Percentiles rank a stretch among this genome's conserved stretches.
Evolutionary conservation across 2,329 filamentous ascomycete species (phyloP).

Genomic region (Thermothelomyces thermophilus): DNA sequence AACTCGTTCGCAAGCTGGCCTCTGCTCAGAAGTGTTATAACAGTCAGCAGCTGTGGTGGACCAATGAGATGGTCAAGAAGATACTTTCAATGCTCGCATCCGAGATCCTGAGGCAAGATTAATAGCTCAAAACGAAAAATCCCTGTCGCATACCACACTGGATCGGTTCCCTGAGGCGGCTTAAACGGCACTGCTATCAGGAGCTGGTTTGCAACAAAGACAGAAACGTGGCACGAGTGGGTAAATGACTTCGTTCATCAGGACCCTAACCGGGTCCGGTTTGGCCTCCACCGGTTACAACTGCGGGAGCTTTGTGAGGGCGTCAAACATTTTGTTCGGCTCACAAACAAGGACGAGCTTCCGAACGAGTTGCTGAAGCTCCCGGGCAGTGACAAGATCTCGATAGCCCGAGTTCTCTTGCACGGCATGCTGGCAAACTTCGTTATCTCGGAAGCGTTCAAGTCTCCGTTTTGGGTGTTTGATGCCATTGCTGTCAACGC

Average conservation of each 20-base stretch:
- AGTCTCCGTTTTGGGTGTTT: constrained; percentile 19
- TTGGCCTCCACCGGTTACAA: constrained; percentile 17
- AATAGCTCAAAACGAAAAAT: constrained; percentile 6
- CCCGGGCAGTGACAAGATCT: not conserved
- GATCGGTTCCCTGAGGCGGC: not conserved
- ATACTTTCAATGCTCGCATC: constrained; percentile 10
- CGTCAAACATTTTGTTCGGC: constrained; percentile 13
- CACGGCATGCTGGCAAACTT: constrained; percentile 17
- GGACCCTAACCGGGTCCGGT: constrained; percentile 6
- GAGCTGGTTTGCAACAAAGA: constrained; percentile 7
- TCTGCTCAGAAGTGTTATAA: constrained; percentile 9
- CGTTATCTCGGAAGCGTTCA: constrained; percentile 9
- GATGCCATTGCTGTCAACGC: constrained; percentile 6
- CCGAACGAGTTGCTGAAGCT: constrained; percentile 4
- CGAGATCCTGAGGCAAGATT: constrained; percentile 7
- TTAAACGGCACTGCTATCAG: not conserved
- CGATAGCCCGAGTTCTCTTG: constrained; percentile 6
- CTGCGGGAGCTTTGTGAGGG: constrained; percentile 14
- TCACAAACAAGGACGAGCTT: constrained; percentile 10
- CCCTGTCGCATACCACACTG: not conserved
- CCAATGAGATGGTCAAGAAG: constrained; percentile 12
- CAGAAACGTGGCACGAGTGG: constrained; percentile 12
- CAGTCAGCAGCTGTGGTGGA: constrained; percentile 8
- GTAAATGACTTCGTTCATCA: constrained; percentile 11
- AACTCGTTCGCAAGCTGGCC: constrained; percentile 6